Evolutionary conservation across 1,284 basidiomycete genomes (phyloP), one percentile per base, ranked within the genome.

Genomic region (Chondrostereum purpureum): DNA sequence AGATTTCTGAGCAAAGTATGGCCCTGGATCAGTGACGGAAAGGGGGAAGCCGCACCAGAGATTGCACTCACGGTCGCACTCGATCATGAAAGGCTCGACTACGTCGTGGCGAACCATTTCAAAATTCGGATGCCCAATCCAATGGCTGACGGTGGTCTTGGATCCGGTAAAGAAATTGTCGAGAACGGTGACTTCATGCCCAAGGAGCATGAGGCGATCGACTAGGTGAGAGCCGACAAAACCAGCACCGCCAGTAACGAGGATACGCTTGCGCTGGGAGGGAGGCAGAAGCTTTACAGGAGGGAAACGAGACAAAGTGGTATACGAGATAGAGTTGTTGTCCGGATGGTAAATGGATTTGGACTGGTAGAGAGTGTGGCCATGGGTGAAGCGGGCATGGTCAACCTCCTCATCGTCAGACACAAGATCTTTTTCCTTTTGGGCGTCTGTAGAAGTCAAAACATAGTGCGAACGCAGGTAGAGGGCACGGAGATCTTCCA

Each of bases 101-200:
- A 99, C 89, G 64, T 99, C 95, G 66, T 98, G 95, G 49, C 95
- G 82, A 53, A 98, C 90, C 67, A 98, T 75, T 68, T 98, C 95
- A 57, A 99, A 99, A 71, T 97, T 97, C 49, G 95, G 95, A 66
- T 99, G 95, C 2, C 95, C 95, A 51, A 93, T 77, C 90, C 90
- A 93, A 63, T 94, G 91, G 50, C 84, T 88, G 54, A 97, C 83
- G 42, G 92, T 94, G 23, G 90, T 93, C 66, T 94, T 94, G 44
- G 88, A 90, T 16, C 95, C 95, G 17, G 94, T 97, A 72, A 98
- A 98, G 65, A 98, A 98, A 71, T 97, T 97, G 72, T 98, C 95
- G 45, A 98, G 69, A 47, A 98, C 95, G 44, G 92, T 93, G 53
- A 98, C 93, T 64, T 98, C 94, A 65, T 98, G 95, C 16, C 95